A percentile compares a stretch with the other conserved stretches of the same genome.
Conservation (phyloP, 1,284 basidiomycete species). For the Ceratobasidium sp. region DNA sequence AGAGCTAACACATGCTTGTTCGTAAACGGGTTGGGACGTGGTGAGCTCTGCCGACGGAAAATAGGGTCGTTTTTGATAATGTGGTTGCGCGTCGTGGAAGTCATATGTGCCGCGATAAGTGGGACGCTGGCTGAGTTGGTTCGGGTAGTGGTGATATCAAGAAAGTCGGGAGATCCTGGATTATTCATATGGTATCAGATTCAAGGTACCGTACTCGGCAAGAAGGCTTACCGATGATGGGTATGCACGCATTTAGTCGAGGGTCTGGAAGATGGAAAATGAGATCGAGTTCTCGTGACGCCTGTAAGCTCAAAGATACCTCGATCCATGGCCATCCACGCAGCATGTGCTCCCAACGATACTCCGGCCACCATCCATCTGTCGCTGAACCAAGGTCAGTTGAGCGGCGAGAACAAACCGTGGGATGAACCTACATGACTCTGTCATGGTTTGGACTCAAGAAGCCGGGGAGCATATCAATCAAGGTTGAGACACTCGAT, state of each 20-base stretch:
- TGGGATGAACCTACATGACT: not conserved
- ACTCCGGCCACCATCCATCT: slow-evolving; percentile 32
- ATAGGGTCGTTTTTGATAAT: slow-evolving; percentile 23
- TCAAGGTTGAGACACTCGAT: slow-evolving; percentile 14
- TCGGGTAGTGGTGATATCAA: slow-evolving; percentile 17
- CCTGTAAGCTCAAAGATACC: not conserved
- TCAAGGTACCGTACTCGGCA: not conserved
- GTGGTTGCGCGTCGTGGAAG: slow-evolving; percentile 10
- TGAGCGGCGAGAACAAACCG: no score
- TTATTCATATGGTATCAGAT: not conserved
- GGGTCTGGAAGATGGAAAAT: not conserved
- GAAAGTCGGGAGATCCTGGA: slow-evolving; percentile 35
- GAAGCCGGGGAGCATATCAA: slow-evolving; percentile 20
- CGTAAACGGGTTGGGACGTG: not conserved
- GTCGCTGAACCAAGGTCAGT: not conserved
- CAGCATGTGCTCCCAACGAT: slow-evolving; percentile 31
- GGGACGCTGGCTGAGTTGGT: not conserved
- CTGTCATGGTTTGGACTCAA: slow-evolving; percentile 28
- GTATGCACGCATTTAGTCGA: slow-evolving; percentile 20
- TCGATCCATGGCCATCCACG: slow-evolving; percentile 31
- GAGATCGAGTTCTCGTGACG: not conserved
- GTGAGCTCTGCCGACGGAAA: not conserved
- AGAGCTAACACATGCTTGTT: slow-evolving; percentile 25
- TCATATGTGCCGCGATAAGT: slow-evolving; percentile 9
- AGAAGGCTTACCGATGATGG: slow-evolving; percentile 9